Conservation (phyloP, 495 filamentous ascomycete genomes). For the Daldinia decipiens region DNA sequence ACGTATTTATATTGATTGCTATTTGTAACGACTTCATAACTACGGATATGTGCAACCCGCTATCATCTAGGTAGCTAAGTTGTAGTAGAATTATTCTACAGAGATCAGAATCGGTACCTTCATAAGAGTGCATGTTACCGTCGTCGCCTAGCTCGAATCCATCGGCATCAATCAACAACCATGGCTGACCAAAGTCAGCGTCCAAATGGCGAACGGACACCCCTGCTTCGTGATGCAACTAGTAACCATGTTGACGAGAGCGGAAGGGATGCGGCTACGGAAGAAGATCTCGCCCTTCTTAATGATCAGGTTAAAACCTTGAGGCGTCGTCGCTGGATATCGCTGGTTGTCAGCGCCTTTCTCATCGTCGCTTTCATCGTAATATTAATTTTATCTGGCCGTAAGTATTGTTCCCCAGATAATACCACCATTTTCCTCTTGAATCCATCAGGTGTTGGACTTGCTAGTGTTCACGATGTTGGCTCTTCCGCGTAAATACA, state of each 20-base stretch:
- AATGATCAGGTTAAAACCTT: conserved; percentile 35
- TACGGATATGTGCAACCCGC: conserved; percentile 24
- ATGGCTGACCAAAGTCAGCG: conserved; percentile 28
- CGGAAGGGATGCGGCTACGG: conserved; percentile 9
- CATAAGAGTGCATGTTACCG: conserved; percentile 10
- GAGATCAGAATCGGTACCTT: not conserved
- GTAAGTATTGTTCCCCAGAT: conserved; percentile 28
- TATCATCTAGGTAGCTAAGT: conserved; percentile 18
- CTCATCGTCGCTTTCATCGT: conserved; percentile 45
- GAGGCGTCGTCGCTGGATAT: conserved; percentile 48
- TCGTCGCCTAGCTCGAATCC: conserved; percentile 30
- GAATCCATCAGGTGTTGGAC: not conserved
- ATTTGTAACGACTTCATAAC: conserved; percentile 12
- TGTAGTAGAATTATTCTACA: conserved; percentile 8
- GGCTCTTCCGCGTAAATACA: not conserved
- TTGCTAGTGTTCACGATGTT: conserved; percentile 2
- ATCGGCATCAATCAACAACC: conserved; percentile 19
- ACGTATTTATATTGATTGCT: conserved; percentile 5
- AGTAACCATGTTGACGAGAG: conserved; percentile 21
- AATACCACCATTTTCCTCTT: not conserved
- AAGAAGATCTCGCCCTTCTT: conserved; percentile 21
- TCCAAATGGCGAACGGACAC: conserved; percentile 30
- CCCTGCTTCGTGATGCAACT: conserved; percentile 29
- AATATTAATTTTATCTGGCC: conserved; percentile 45
- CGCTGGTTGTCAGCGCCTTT: conserved; percentile 43